phyloP scores from a whole-genome alignment of 1,284 basidiomycete genomes.

The Mycena sp. region DNA sequence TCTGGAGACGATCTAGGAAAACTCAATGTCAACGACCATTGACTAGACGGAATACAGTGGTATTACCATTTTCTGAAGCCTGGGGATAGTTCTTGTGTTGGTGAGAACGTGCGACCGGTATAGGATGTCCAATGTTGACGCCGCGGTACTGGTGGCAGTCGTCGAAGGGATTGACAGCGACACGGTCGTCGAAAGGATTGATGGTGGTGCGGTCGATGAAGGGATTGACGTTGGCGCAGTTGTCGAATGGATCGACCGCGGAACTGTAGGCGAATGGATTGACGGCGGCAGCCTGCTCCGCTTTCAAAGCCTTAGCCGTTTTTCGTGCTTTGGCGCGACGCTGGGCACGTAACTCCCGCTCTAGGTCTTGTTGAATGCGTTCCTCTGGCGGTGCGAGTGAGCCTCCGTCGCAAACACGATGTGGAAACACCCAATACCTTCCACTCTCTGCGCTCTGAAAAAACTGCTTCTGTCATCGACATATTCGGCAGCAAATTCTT shows the following conservation, averaged over 20 bases:
- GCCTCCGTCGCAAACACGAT: neutral
- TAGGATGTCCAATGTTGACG: neutral
- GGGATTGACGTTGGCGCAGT: too few relatives aligned
- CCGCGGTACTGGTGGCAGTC: conserved; percentile 4
- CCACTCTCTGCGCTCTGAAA: conserved; percentile 16
- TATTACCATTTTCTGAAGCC: too few relatives aligned
- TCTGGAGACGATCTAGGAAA: conserved; percentile 9
- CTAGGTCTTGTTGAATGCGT: conserved; percentile 28
- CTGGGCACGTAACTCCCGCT: conserved; percentile 26
- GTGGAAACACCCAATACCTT: conserved; percentile 9
- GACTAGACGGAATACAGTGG: too few relatives aligned
- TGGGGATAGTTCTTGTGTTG: too few relatives aligned
- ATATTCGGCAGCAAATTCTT: conserved; percentile 20
- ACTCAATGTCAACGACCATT: too few relatives aligned
- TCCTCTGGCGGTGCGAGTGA: conserved; percentile 23
- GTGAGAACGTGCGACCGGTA: neutral
- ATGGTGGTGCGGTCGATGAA: too few relatives aligned
- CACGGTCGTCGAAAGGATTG: too few relatives aligned
- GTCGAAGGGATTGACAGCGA: neutral
- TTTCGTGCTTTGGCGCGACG: conserved; percentile 27
- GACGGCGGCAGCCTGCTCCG: neutral
- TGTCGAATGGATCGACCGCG: too few relatives aligned
- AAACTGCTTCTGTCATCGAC: conserved; percentile 25
- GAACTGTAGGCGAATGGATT: too few relatives aligned
- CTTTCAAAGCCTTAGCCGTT: conserved; percentile 6